These are phyloP conservation scores for Alternaria sp. DNA, from an alignment of 2,329 filamentous ascomycete genomes.

Conservation along the genomic window DNA sequence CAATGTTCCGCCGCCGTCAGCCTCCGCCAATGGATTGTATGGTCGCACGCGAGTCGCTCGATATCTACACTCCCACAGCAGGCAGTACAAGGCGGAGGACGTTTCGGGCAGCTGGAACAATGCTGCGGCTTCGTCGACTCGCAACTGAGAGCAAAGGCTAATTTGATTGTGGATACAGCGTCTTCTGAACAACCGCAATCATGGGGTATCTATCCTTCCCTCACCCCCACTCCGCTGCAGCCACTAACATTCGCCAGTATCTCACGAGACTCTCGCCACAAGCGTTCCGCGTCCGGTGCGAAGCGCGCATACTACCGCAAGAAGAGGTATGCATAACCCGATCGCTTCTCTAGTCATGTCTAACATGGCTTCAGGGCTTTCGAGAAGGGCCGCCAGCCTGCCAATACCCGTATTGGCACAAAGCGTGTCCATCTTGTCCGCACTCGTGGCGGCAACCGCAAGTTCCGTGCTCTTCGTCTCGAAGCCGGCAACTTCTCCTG, in stretches of 20 bases:
- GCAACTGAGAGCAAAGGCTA: conserved; percentile 29
- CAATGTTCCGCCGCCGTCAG: conserved; percentile 14
- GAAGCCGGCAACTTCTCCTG: conserved; percentile 99
- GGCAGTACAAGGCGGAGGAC: conserved; percentile 4
- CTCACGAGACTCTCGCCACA: conserved; percentile 99
- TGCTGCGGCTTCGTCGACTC: conserved; percentile 18
- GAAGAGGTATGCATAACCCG: conserved; percentile 66
- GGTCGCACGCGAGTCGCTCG: conserved; percentile 29
- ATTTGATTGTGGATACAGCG: conserved; percentile 38
- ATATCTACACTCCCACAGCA: conserved; percentile 22
- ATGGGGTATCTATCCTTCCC: conserved; percentile 55
- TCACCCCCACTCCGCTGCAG: conserved; percentile 5
- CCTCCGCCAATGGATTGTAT: conserved; percentile 23
- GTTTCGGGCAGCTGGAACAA: conserved; percentile 5
- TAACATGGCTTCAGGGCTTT: conserved; percentile 88
- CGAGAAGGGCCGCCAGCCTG: conserved; percentile 99
- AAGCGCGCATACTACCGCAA: conserved; percentile 71
- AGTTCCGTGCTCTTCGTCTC: conserved; percentile 98
- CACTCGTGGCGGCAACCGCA: conserved; percentile 98
- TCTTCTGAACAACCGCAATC: conserved; percentile 57
- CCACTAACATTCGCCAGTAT: conserved; percentile 69
- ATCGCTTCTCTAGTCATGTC: conserved; percentile 69
- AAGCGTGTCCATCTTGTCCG: conserved; percentile 97
- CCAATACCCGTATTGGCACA: conserved; percentile 98
- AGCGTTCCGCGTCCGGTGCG: conserved; percentile 98